A percentile compares a stretch with the other conserved stretches of the same genome.
These are phyloP conservation scores for Venturiaceae sp. DNA, from an alignment of 2,329 filamentous ascomycete genomes.

Conservation along the genomic window DNA sequence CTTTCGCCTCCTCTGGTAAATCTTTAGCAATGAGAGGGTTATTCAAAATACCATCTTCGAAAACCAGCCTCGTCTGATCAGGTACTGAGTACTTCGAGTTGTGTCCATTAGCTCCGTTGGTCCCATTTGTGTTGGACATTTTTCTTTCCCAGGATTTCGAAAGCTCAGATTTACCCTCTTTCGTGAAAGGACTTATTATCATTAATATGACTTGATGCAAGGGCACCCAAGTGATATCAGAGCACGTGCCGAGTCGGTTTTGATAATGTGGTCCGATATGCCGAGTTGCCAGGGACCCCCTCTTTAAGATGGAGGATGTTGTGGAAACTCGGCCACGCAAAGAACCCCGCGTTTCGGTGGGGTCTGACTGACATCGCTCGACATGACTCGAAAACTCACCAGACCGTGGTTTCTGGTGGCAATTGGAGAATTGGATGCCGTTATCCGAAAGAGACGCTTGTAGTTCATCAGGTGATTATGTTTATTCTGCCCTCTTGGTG, in stretches of 20 bases:
- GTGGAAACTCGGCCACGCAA: neutral
- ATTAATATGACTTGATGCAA: neutral
- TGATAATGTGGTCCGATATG: neutral
- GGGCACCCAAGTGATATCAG: neutral
- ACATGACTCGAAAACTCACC: neutral
- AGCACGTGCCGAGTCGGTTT: neutral
- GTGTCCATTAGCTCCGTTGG: neutral
- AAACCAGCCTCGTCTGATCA: constrained; percentile 15
- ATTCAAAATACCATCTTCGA: constrained; percentile 30
- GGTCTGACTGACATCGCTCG: neutral
- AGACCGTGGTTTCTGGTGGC: neutral
- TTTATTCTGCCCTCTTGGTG: neutral
- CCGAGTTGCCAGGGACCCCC: neutral
- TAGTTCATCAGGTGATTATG: neutral
- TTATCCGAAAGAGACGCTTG: neutral
- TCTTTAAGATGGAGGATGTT: neutral
- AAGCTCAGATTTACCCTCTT: neutral
- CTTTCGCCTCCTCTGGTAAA: constrained; percentile 25
- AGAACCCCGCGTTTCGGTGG: neutral
- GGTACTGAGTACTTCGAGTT: constrained; percentile 19
- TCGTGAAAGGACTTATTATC: neutral
- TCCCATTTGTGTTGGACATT: neutral
- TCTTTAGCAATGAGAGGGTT: constrained; percentile 30
- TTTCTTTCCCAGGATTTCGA: neutral
- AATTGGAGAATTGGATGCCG: neutral